phyloP scores from a whole-genome alignment of 2,329 filamentous ascomycete genomes.

The Corynespora cassiicola region DNA sequence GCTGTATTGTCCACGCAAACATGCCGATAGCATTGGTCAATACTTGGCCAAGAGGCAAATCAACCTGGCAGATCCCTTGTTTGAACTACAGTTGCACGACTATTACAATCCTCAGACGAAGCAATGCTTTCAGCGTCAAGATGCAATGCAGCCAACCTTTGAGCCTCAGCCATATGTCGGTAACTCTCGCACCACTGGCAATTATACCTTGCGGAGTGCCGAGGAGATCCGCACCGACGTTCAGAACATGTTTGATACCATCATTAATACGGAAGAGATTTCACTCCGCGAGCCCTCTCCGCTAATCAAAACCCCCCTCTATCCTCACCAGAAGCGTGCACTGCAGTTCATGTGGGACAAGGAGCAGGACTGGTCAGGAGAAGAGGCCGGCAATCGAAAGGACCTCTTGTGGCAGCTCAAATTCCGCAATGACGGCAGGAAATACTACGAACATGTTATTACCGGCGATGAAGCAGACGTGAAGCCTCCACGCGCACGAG shows the following conservation, averaged over 20 bases:
- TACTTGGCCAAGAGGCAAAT: conserved; percentile 71
- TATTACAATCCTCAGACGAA: conserved; percentile 76
- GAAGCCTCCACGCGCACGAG: conserved; percentile 45
- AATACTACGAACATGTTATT: conserved; percentile 81
- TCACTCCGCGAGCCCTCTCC: conserved; percentile 72
- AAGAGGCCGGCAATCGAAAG: conserved; percentile 67
- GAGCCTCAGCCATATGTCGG: conserved; percentile 6
- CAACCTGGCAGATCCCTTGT: conserved; percentile 68
- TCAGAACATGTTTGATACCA: conserved; percentile 84
- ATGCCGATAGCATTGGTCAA: conserved; percentile 69
- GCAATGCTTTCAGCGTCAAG: conserved; percentile 16
- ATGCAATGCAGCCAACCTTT: conserved; percentile 21
- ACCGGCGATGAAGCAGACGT: conserved; percentile 61
- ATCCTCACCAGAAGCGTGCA: conserved; percentile 89
- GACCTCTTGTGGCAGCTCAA: conserved; percentile 80
- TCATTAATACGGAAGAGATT: conserved; percentile 77
- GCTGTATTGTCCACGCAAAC: conserved; percentile 77
- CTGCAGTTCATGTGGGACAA: conserved; percentile 84
- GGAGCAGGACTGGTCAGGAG: conserved; percentile 70
- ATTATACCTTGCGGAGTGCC: conserved; percentile 65
- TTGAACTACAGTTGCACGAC: conserved; percentile 69
- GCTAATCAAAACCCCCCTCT: conserved; percentile 70
- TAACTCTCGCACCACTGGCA: conserved; percentile 1
- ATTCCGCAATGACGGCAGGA: conserved; percentile 62
- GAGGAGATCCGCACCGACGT: conserved; percentile 90